Evolutionary conservation across 345 rosid species (phyloP).

Genomic region (Sisymbrium altissimum): DNA sequence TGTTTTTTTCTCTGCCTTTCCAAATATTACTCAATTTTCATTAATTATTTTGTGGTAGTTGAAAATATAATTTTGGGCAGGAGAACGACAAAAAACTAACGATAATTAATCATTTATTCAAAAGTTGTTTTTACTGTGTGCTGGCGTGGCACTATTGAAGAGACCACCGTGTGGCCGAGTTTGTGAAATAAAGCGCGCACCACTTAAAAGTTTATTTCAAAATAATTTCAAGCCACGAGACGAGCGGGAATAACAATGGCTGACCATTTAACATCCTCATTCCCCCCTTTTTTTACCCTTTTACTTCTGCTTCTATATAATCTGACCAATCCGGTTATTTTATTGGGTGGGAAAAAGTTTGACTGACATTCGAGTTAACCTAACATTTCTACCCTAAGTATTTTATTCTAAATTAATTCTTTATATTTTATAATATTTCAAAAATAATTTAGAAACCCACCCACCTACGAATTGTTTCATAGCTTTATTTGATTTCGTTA

Average conservation of each 20-base stretch:
- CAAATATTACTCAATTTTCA: not conserved
- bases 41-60: constrained; percentile 29
- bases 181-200: constrained; percentile 5
- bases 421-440: no score
- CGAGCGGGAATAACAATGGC: constrained; percentile 36
- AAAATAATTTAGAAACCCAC: no score
- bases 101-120: not conserved
- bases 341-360: no score
- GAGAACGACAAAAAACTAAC: constrained; percentile 29
- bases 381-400: no score
- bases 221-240: constrained; percentile 16
- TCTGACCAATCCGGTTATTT: no score
- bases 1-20: constrained; percentile 12
- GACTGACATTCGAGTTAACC: no score
- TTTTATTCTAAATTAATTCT: no score
- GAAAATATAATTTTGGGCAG: constrained; percentile 12
- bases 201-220: not conserved
- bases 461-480: no score
- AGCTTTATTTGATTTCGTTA: no score
- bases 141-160: not conserved
- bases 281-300: no score
- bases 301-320: no score
- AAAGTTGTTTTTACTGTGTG: constrained; percentile 6
- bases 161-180: not conserved
- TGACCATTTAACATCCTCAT: not conserved